A percentile compares a stretch with the other conserved stretches of the same genome.
Evolutionary conservation across 1,284 basidiomycete genomes (phyloP).

Genomic region (Melampsora abietis-canadensis): DNA sequence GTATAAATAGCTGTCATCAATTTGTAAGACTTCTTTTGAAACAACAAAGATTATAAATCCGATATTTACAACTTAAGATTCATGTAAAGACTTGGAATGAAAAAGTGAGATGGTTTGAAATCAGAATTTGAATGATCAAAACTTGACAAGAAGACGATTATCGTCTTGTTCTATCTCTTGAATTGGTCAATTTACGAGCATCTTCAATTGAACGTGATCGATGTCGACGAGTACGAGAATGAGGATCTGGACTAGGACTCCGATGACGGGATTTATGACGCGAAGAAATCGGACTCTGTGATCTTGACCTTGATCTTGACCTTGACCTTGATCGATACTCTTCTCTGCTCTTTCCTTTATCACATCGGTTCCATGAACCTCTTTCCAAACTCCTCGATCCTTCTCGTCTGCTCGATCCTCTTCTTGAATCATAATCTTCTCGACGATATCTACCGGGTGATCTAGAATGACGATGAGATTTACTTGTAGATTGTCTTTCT

Average conservation of each 20-base stretch:
- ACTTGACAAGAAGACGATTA: too few relatives aligned
- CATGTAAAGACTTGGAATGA: too few relatives aligned
- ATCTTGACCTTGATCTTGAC: too few relatives aligned
- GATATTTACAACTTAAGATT: too few relatives aligned
- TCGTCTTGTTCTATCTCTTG: too few relatives aligned
- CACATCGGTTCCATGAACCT: neutral
- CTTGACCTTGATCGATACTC: conserved; percentile 5
- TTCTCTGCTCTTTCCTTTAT: neutral
- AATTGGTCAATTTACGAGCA: too few relatives aligned
- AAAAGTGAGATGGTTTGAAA: too few relatives aligned
- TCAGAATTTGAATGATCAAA: too few relatives aligned
- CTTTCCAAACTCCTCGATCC: conserved; percentile 6
- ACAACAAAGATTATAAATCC: too few relatives aligned
- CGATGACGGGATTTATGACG: neutral
- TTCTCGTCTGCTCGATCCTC: neutral
- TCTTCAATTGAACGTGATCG: neutral
- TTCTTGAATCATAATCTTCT: neutral
- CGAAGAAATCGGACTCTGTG: neutral
- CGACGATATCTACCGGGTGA: neutral
- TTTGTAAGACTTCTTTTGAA: neutral
- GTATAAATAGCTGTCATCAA: neutral
- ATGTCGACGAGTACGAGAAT: neutral
- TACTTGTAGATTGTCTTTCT: neutral
- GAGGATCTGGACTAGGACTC: neutral
- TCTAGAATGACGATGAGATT: neutral